Percentiles rank a stretch among this genome's conserved stretches.
Conservation (phyloP, 345 rosid genomes). For the Populus simonii region DNA sequence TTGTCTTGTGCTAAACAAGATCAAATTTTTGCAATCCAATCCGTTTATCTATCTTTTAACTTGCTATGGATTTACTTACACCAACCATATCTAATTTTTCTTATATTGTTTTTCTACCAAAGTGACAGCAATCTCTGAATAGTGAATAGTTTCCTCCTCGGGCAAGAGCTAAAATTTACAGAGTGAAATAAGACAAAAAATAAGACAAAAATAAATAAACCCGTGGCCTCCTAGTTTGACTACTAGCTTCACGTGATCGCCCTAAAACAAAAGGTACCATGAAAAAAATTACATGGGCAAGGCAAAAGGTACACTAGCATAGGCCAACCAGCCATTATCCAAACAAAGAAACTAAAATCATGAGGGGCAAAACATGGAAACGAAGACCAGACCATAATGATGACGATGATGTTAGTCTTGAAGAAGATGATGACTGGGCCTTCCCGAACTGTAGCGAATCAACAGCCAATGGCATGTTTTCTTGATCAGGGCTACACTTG, state of each 20-base stretch:
- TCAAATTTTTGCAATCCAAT: neutral
- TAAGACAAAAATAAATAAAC: neutral
- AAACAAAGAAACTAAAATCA: conserved; percentile 29
- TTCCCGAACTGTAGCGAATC: conserved; percentile 83
- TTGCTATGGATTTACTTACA: neutral
- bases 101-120: neutral
- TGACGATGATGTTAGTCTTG: conserved; percentile 6
- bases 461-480: conserved; percentile 98
- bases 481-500: conserved; percentile 95
- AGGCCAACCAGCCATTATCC: neutral
- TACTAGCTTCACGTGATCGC: conserved; percentile 46
- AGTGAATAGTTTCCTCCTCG: neutral
- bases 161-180: conserved; percentile 18
- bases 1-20: neutral
- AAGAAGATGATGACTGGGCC: conserved; percentile 39
- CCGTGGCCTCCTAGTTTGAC: conserved; percentile 27
- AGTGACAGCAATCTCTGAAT: neutral
- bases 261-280: neutral
- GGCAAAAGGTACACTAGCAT: neutral
- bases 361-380: conserved; percentile 37
- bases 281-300: conserved; percentile 7
- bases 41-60: neutral
- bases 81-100: neutral
- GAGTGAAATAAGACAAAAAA: conserved; percentile 16
- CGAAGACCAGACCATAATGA: conserved; percentile 6